Evolutionary conservation across 352 stramenopile genomes (phyloP).

Genomic region (Thalassiosira sp.): DNA sequence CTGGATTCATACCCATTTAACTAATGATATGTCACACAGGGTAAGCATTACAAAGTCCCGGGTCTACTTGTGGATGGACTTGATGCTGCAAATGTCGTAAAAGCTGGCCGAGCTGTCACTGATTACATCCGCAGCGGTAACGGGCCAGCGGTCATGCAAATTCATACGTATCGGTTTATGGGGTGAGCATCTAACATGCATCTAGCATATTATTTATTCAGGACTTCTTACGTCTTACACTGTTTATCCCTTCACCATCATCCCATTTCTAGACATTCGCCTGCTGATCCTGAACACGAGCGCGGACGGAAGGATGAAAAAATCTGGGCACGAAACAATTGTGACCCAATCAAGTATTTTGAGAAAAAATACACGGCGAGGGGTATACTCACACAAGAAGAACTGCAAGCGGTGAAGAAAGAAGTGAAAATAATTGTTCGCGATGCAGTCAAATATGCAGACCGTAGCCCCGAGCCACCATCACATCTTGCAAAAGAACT

Average conservation of each 20-base stretch:
- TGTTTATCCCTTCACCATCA: background rate
- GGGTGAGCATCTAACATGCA: background rate
- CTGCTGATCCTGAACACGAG: slow-evolving; percentile 89
- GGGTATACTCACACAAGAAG: slow-evolving; percentile 82
- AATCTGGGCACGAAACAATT: slow-evolving; percentile 83
- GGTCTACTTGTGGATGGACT: slow-evolving; percentile 86
- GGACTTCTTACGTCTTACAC: no score
- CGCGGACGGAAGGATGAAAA: slow-evolving; percentile 89
- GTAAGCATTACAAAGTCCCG: slow-evolving; percentile 86
- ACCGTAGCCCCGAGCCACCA: slow-evolving; percentile 83
- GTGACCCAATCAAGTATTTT: slow-evolving; percentile 88
- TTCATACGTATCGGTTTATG: slow-evolving; percentile 89
- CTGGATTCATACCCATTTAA: no score
- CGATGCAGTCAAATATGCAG: slow-evolving; percentile 84
- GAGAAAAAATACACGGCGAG: slow-evolving; percentile 81
- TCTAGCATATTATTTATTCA: no score
- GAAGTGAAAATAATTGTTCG: slow-evolving; percentile 75
- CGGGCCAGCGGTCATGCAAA: slow-evolving; percentile 86
- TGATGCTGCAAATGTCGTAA: slow-evolving; percentile 84
- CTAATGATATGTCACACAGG: no score
- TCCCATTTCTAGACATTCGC: slow-evolving; percentile 83
- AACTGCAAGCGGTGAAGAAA: slow-evolving; percentile 82
- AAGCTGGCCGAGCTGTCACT: slow-evolving; percentile 85
- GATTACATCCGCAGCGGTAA: slow-evolving; percentile 87
- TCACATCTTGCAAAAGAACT: slow-evolving; percentile 88